Percentiles rank a stretch among this genome's conserved stretches.
These are phyloP conservation scores for Eucalyptus paniculata DNA, from an alignment of 345 rosid genomes.

Conservation along the genomic window DNA sequence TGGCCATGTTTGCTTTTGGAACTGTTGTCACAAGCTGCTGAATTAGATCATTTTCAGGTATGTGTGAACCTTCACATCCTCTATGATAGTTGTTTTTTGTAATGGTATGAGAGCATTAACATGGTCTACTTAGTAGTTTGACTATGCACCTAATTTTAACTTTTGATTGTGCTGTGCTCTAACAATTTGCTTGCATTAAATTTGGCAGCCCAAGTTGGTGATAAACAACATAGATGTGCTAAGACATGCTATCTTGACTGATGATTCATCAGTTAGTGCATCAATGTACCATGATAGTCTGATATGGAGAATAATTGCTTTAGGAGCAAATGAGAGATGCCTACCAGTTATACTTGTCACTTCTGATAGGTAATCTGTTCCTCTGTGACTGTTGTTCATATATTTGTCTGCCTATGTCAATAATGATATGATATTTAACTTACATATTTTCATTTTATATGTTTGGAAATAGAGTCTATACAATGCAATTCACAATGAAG, in stretches of 20 bases:
- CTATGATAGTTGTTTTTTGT: neutral
- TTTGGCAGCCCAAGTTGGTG: conserved; percentile 89
- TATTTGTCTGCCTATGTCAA: neutral
- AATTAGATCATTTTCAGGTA: conserved; percentile 82
- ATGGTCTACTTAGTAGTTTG: neutral
- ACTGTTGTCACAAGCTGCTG: conserved; percentile 85
- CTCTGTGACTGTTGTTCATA: neutral
- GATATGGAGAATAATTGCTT: conserved; percentile 77
- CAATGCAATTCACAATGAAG: neutral
- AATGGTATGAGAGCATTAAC: neutral
- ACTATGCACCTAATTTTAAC: neutral
- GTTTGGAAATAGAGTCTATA: neutral
- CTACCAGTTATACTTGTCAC: conserved; percentile 77
- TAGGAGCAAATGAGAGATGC: conserved; percentile 75
- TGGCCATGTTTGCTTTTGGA: conserved; percentile 93
- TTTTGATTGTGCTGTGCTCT: neutral
- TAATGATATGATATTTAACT: neutral
- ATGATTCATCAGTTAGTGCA: conserved; percentile 45
- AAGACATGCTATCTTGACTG: conserved; percentile 43
- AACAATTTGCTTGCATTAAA: neutral
- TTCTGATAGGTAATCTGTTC: conserved; percentile 54
- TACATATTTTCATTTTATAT: neutral
- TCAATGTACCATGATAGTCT: conserved; percentile 88
- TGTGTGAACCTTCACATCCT: neutral
- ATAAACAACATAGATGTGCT: conserved; percentile 89